Evolutionary conservation across 1,284 basidiomycete species (phyloP), one percentile per base, ranked within the genome.

Genomic region (Phlebopus sp.): DNA sequence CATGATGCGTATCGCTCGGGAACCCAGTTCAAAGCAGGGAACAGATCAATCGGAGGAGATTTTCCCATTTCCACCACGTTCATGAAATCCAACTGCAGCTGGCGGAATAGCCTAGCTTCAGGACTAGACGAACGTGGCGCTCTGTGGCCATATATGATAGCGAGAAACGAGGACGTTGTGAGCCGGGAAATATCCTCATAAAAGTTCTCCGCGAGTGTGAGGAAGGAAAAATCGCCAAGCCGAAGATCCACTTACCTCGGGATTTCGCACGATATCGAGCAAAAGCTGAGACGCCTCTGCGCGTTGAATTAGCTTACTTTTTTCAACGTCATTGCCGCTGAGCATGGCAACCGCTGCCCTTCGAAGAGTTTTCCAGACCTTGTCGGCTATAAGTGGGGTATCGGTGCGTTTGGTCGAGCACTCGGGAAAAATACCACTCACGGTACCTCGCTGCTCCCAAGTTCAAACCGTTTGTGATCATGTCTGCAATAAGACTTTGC

Each of bases 221-320:
- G 38, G 5, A 27, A 40, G 13, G 8, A 13, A 39, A 10, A 27
- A 27, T 3, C 21, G 1, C 5, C 7, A 25, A 7, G 8, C 15
- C 23, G 11, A 40, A 15, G 23, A 25, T 8, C 8, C 15, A 5
- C 55, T 18, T 53, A 69, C 68, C 35, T 67, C 55, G 6, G 69
- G 68, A 21, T 58, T 52, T 7, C 57, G 55, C 37, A 69, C 42
- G 5, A 66, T 23, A 37, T 69, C 67, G 39, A 63, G 57, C 58
- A 69, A 53, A 9, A 71, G 55, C 44, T 71, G 70, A 4, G 55
- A 53, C 10, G 63, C 52, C 52, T 71, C 70, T 1, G 66, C 66
- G 3, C 51, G 50, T 49, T 65, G 61, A 17, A 63, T 60, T 14
- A 56, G 57, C 15, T 27, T 40, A 59, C 47, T 52, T 66, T 59